Evolutionary conservation across 2,329 filamentous ascomycete species (phyloP), one percentile per base, ranked within the genome.

Genomic region (Didymella sp.): DNA sequence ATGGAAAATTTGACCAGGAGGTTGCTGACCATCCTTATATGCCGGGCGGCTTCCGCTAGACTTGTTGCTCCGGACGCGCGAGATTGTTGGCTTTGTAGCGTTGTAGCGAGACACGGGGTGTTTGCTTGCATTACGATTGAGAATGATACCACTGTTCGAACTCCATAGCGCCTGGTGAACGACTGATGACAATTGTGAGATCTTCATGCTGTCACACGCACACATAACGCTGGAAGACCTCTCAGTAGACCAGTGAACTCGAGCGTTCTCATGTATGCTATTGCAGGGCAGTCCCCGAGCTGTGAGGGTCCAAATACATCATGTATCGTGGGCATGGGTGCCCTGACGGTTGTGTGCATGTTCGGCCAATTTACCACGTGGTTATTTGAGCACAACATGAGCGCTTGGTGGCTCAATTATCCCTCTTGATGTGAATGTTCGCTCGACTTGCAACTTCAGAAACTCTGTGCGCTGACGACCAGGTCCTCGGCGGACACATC

Each of bases 11-110:
- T 27, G 54, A 57, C 43, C 22, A 43, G 25, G 54, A 51, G 25
- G 43, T 57, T 8, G 48, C 54, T 43, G 48, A 48, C 1, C 43
- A 38, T 15, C 48, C 48, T 4, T 51, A 25, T 28, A 57, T 57
- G 54, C 54, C 54, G 19, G 54, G 54, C 4, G 54, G 54, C 15
- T 57, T 57, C 24, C 54, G 54, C n/a, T 57, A 31, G 38, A 44
- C 30, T 3, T 31, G 28, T 35, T 25, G 22, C 2, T 22, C 5
- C 15, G 38, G 13, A 22, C 22, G 28, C 27, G 19, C 19, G 49
- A 13, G 5, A n/a, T 28, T 21, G 15, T 33, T 37, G 35, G 17
- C 1, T 38, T 30, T 24, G 17, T 17, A 22, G 22, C 21, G 40
- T 31, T 33, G 13, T n/a, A 7, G 30, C 30, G 13, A 27, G 25